Conservation (phyloP, 2,329 filamentous ascomycete genomes). For the Penicillium olsonii region DNA sequence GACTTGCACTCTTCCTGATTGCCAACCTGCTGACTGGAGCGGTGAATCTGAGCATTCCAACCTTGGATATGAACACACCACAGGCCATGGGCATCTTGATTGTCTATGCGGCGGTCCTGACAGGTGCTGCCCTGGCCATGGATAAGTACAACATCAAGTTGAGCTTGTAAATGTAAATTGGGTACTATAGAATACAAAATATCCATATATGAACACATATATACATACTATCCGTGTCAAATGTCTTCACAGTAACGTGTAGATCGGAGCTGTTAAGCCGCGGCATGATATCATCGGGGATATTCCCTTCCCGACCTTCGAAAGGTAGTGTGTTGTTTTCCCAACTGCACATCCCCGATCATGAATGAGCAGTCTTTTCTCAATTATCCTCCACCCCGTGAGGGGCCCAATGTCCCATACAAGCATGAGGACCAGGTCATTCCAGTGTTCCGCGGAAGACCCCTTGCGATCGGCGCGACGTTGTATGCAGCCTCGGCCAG, state of each 20-base stretch:
- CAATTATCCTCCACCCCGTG: constrained; percentile 40
- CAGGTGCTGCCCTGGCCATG: constrained; percentile 60
- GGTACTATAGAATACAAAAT: not conserved
- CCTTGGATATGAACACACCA: constrained; percentile 67
- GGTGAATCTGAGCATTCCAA: constrained; percentile 84
- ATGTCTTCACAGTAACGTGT: too few species aligned
- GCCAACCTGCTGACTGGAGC: constrained; percentile 88
- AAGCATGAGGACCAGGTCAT: constrained; percentile 60
- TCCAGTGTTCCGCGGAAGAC: constrained; percentile 67
- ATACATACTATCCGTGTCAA: too few species aligned
- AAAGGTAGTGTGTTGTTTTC: too few species aligned
- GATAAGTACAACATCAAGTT: constrained; percentile 40
- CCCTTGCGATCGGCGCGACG: constrained; percentile 62
- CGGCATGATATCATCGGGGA: constrained; percentile 15
- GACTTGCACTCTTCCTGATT: constrained; percentile 78
- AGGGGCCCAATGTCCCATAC: constrained; percentile 48
- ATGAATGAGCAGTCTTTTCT: constrained; percentile 32
- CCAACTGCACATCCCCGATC: constrained; percentile 7
- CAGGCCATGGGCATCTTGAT: constrained; percentile 73
- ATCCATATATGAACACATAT: not conserved
- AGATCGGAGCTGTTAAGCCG: constrained; percentile 7
- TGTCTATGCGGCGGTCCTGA: constrained; percentile 68
- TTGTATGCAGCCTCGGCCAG: constrained; percentile 52
- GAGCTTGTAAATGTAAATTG: constrained; percentile 21
- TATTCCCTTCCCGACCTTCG: too few species aligned